Evolutionary conservation across 345 rosid genomes (phyloP), one percentile per base, ranked within the genome.

Genomic region (Brassica juncea): DNA sequence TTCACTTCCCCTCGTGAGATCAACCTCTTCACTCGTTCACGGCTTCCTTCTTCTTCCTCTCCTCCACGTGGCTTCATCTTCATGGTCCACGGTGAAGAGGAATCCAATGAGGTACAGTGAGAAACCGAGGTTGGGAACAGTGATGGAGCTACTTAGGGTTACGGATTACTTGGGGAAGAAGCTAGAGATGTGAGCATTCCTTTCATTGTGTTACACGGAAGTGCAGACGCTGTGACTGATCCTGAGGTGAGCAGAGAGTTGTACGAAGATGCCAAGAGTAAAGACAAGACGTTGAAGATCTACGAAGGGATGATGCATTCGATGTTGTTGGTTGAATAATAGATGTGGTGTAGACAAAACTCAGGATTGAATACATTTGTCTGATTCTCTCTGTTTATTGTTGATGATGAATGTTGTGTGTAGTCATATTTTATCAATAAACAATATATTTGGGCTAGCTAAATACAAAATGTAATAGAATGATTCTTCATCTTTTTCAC

Each of bases 231-330:
- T 59, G 94, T 92, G 1, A 90, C 94, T 6, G 97, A 89, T 85
- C 93, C 97, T n/a, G 84, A 85, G 4, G 94, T 88, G 78, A 93
- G 91, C 82, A 81, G 72, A 79, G 89, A 77, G 2, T 64, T 89
- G 86, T 86, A 86, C 70, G 80, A 76, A 75, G 77, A 71, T 49
- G 90, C 96, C 2, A 83, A 34, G 65, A 90, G 92, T 42, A 49
- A 70, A 37, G 94, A 89, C 77, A 93, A 89, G 88, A 84, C 83
- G 0, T 80, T 93, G 8, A 88, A 84, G 86, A 88, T 93, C 15
- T 91, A 86, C 7, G 84, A 88, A 0, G 97, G 95, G 3, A 92
- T 94, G 98, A 62, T 91, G 90, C 97, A 94, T 82, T 92, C 98
- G 1, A 71, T 92, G 87, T 67, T 91, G 87, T 66, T 94, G 94